phyloP scores from a whole-genome alignment of 176 grass and related monocot species.

The Eleusine coracana region DNA sequence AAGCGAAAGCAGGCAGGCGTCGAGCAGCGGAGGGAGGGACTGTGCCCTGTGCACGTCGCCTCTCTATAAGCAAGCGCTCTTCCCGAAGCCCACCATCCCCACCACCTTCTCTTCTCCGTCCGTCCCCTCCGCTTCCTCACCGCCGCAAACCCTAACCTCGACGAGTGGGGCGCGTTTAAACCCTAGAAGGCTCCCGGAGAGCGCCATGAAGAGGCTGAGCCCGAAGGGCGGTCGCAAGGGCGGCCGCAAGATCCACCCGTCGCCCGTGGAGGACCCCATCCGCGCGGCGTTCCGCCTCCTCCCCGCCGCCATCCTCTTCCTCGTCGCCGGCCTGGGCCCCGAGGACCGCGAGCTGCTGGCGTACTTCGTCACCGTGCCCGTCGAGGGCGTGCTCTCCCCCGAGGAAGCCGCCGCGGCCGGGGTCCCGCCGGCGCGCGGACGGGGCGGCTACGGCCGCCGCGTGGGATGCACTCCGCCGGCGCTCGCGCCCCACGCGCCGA shows the following conservation, averaged over 20 bases:
- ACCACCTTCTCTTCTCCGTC: not conserved
- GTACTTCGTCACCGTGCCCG: slow-evolving; percentile 51
- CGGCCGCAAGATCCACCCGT: slow-evolving; percentile 61
- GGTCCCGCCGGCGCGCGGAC: not conserved
- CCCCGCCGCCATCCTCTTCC: slow-evolving; percentile 49
- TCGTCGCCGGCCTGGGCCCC: slow-evolving; percentile 41
- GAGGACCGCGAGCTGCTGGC: slow-evolving; percentile 65
- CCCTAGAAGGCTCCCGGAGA: not conserved
- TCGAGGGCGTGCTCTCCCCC: slow-evolving; percentile 6
- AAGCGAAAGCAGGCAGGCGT: not conserved
- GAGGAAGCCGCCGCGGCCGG: not conserved
- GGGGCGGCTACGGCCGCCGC: not conserved
- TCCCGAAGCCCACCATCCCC: not conserved
- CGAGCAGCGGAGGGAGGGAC: not conserved
- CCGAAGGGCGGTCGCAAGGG: slow-evolving; percentile 25
- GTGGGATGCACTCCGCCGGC: not conserved
- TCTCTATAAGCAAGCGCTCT: not conserved
- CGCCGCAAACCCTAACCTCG: not conserved
- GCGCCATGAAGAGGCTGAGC: slow-evolving; percentile 54
- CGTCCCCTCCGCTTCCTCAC: not conserved
- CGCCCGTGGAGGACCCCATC: slow-evolving; percentile 4
- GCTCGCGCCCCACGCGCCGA: slow-evolving; percentile 29
- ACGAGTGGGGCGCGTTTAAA: not conserved
- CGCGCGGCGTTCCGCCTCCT: slow-evolving; percentile 51
- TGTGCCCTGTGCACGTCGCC: not conserved